Base-by-base conservation (phyloP, 108 stramenopile species). In the Schizochytrium sp. region DNA sequence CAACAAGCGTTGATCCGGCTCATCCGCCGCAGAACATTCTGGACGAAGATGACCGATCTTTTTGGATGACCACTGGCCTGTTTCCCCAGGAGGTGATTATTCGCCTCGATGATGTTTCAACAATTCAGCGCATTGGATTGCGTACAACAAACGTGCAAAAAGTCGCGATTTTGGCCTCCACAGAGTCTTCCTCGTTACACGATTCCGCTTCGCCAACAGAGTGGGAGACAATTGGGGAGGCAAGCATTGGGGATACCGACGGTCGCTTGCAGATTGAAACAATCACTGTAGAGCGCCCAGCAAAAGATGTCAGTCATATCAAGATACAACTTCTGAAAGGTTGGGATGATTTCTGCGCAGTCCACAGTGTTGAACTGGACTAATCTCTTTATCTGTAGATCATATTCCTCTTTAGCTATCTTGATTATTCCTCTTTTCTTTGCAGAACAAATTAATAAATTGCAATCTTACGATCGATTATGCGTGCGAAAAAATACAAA, bases 41-140 rank as follows among this genome's bases (percentile, higher is more conserved):
- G 64, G 64, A 69, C 64, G 0, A 12, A 15, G 64, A 83, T 53
- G 76, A 83, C 28, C 47, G 53, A 83, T 55, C 19, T 49, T 83
- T 83, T 83, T 83, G 76, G 76, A 83, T 83, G 50, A 83, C 76
- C 76, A 83, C 76, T 10, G 76, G 76, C 5, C 76, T 83, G 15
- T 83, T 83, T 40, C 76, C 76, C 10, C 76, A 83, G 55, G 76
- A 83, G 76, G 15, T 83, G 7, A 50, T 83, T 40, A 42, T 83
- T 83, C 10, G n/a, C 10, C 76, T 83, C 53, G 76, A 49, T 10
- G 53, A 40, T 38, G 50, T 53, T 5, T 5, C 76, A 17, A 5
- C 10, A 38, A 7, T 83, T 8, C 50, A 83, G 19, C 47, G 4
- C 45, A 83, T 83, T 53, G n/a, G n/a, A 7, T 5, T 83, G 10